These are phyloP conservation scores for Tricholoma flavovirens DNA, from an alignment of 768 basidiomycete species.

Conservation along the genomic window DNA sequence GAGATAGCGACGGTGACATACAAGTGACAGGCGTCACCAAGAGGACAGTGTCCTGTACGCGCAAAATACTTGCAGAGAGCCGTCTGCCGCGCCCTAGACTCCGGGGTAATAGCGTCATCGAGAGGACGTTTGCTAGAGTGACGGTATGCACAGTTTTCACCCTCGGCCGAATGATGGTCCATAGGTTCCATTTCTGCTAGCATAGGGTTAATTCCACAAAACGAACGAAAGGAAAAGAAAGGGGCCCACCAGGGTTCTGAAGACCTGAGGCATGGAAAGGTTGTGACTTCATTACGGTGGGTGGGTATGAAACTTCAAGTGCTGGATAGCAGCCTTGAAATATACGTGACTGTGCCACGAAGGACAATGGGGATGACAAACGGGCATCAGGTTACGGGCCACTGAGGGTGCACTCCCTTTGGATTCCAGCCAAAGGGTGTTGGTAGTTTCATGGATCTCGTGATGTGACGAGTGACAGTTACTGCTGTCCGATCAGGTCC, in stretches of 20 bases:
- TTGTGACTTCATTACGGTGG: not conserved
- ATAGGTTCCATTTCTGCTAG: not conserved
- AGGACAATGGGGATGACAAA: not conserved
- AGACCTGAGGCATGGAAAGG: not conserved
- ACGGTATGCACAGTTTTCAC: not conserved
- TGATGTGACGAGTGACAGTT: not conserved
- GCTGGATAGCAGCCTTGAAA: not conserved
- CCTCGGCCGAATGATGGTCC: not conserved
- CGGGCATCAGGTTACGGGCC: not conserved
- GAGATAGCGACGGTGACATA: not conserved
- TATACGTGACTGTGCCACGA: not conserved
- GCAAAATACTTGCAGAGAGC: not conserved
- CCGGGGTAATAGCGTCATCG: not conserved
- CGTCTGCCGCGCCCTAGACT: not conserved
- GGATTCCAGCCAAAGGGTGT: no score
- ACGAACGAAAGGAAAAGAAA: not conserved
- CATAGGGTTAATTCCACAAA: not conserved
- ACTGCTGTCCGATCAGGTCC: no score
- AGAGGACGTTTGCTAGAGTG: not conserved
- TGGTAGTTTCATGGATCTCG: not conserved
- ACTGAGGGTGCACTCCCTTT: not conserved
- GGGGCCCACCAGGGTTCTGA: not conserved
- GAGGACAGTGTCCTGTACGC: not conserved
- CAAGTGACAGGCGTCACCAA: not conserved
- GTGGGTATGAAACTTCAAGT: not conserved